Percentiles rank a stretch among this genome's conserved stretches.
phyloP scores from a whole-genome alignment of 2,329 filamentous ascomycete genomes.

The Epichloe festucae region DNA sequence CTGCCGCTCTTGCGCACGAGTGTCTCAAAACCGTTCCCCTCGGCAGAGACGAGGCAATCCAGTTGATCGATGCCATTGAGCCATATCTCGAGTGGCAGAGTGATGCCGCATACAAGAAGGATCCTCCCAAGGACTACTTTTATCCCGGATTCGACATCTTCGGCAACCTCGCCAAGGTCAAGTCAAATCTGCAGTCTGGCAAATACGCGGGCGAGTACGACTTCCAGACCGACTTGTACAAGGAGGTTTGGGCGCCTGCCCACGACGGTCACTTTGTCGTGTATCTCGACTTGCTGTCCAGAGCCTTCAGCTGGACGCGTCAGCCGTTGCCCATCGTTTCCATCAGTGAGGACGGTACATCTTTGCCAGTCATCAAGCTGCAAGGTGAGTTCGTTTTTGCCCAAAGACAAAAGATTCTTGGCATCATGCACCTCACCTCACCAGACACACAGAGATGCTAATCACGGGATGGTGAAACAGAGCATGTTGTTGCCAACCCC shows the following conservation, averaged over 20 bases:
- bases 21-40: constrained; percentile 28
- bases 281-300: constrained; percentile 7
- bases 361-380: constrained; percentile 12
- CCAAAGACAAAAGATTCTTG: background rate
- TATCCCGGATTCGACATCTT: constrained; percentile 36
- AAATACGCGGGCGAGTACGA: constrained; percentile 39
- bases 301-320: constrained; percentile 7
- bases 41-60: constrained; percentile 19
- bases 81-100: constrained; percentile 36
- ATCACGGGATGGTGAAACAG: constrained; percentile 1
- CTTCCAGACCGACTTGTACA: constrained; percentile 41
- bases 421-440: too few species aligned
- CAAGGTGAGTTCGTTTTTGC: constrained; percentile 6
- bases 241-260: constrained; percentile 31
- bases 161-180: constrained; percentile 30
- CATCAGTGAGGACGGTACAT: constrained; percentile 19
- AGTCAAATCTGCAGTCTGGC: constrained; percentile 25
- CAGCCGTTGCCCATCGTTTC: constrained; percentile 24
- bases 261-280: constrained; percentile 51
- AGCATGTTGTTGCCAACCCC: constrained; percentile 10
- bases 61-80: constrained; percentile 24
- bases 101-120: constrained; percentile 32
- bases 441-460: background rate
- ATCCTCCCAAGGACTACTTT: constrained; percentile 37
- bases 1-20: constrained; percentile 22